Base-by-base conservation (phyloP, 192 early-diverging fungal genomes). In the Coemansia sp. region DNA sequence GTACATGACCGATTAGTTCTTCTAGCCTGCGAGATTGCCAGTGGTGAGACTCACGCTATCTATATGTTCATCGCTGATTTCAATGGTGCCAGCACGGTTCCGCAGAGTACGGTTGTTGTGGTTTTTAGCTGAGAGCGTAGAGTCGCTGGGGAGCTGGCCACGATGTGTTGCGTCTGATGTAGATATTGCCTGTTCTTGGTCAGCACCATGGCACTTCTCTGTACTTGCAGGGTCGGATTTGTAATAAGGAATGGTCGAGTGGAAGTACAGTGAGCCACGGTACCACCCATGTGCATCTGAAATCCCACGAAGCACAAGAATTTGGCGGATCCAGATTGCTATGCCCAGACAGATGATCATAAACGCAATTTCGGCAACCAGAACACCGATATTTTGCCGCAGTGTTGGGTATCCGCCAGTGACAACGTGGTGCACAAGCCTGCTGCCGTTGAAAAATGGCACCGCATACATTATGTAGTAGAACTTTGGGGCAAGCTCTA, bases 371-470 rank as follows among this genome's bases (percentile, higher is more conserved):
- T 85, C 83, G 1, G 74, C 84, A 49, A 75, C 75, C 9, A 87
- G 56, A 5, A 87, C 72, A 12, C 79, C 81, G 11, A 81, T 43
- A 38, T 86, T 84, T 64, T 71, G 84, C 13, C 53, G 61, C 16
- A 78, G 21, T 15, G 75, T 63, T 16, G 79, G 73, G 56, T 85
- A 83, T 6, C 81, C 84, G 32, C 84, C 86, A 57, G 72, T 79
- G 32, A 80, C 68, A 19, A 85, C 49, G 61, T 74, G 75, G 18
- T 77, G 69, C 12, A 79, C 54, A 42, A 85, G 71, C 39, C 69
- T 77, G 52, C 65, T 68, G 32, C 76, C 84, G 23, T 87, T 87
- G 62, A 74, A 81, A 53, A 84, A 85, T 5, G 86, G 86, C 67
- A 76, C 67, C 16, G 84, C 78, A 49, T 87, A 85, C 43, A 81